Conservation (phyloP, 176 grass and related monocot genomes). For the Triticum monococcum region DNA sequence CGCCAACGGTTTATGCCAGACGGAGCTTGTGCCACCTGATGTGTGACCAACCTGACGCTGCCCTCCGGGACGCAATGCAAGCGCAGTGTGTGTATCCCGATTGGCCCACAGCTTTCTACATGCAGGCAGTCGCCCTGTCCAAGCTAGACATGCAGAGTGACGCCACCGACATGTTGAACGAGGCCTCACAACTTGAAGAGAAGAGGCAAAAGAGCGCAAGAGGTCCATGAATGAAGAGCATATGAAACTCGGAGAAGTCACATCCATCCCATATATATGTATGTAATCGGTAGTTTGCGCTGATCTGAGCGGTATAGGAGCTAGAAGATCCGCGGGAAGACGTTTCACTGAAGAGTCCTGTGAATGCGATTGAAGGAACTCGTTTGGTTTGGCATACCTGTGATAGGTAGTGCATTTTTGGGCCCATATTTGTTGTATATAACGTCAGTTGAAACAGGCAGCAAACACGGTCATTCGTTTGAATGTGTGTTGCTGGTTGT, state of each 20-base stretch:
- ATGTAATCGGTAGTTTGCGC: background rate
- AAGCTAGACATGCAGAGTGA: conserved; percentile 96
- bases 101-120: conserved; percentile 95
- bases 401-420: conserved; percentile 37
- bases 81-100: conserved; percentile 83
- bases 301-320: conserved; percentile 6
- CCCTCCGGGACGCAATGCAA: conserved; percentile 93
- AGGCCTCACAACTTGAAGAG: conserved; percentile 88
- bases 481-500: conserved; percentile 23
- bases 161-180: conserved; percentile 83
- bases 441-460: conserved; percentile 9
- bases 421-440: conserved; percentile 50
- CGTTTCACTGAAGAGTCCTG: background rate
- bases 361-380: conserved; percentile 8
- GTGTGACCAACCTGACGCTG: conserved; percentile 87
- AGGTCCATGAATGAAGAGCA: conserved; percentile 45
- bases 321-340: conserved; percentile 30
- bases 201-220: conserved; percentile 66
- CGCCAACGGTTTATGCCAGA: conserved; percentile 81
- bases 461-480: conserved; percentile 4
- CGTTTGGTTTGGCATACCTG: conserved; percentile 18
- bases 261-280: background rate
- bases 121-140: conserved; percentile 82
- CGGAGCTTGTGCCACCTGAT: conserved; percentile 93
- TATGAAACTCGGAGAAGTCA: background rate